These are phyloP conservation scores for Phytophthora brassicae DNA, from an alignment of 352 stramenopile genomes.

Conservation along the genomic window DNA sequence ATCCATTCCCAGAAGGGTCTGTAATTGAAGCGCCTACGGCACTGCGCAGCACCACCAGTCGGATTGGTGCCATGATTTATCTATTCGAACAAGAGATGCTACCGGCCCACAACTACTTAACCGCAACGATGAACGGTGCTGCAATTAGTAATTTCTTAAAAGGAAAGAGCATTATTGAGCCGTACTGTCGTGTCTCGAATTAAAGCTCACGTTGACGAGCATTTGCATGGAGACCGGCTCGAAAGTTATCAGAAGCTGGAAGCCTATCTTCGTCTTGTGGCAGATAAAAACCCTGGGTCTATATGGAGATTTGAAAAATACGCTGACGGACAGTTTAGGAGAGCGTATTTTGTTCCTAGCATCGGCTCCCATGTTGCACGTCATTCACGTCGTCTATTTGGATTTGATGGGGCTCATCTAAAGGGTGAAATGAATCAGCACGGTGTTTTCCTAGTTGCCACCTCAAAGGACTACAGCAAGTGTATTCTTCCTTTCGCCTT, in stretches of 20 bases:
- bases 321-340: constrained; percentile 1
- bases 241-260: constrained; percentile 1
- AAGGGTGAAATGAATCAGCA: constrained; percentile 30
- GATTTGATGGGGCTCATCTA: constrained; percentile 20
- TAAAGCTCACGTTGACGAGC: not conserved
- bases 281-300: not conserved
- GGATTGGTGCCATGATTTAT: too few relatives aligned
- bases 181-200: too few relatives aligned
- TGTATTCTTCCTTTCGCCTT: constrained; percentile 20
- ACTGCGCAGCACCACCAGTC: too few relatives aligned
- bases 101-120: too few relatives aligned
- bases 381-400: constrained; percentile 4
- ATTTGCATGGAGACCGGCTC: not conserved
- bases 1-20: too few relatives aligned
- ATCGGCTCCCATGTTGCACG: too few relatives aligned
- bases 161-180: too few relatives aligned
- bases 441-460: constrained; percentile 24
- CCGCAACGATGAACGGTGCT: too few relatives aligned
- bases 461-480: constrained; percentile 32
- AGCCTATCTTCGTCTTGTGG: not conserved
- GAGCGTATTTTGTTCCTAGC: constrained; percentile 9
- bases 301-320: not conserved
- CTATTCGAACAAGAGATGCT: too few relatives aligned
- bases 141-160: too few relatives aligned
- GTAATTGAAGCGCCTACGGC: too few relatives aligned